A percentile compares a stretch with the other conserved stretches of the same genome.
Conservation (phyloP, 2,329 filamentous ascomycete genomes). For the Penicillium sp. region DNA sequence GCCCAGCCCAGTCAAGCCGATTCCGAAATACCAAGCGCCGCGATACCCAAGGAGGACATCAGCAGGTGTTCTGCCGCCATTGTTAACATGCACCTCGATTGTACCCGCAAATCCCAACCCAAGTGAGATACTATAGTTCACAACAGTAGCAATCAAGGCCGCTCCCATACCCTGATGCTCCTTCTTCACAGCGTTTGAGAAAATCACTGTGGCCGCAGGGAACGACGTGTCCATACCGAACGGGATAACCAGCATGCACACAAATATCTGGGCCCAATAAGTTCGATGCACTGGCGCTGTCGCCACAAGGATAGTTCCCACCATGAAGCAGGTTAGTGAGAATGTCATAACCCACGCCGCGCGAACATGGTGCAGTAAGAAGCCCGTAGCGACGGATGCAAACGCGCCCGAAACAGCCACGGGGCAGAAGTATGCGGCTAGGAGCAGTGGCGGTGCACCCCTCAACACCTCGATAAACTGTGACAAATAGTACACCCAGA, state of each 20-base stretch:
- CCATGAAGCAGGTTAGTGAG: conserved; percentile 41
- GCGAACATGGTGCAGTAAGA: conserved; percentile 25
- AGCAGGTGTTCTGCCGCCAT: conserved; percentile 28
- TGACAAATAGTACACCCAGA: conserved; percentile 45
- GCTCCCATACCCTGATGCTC: conserved; percentile 55
- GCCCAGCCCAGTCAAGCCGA: conserved; percentile 34
- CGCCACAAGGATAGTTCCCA: conserved; percentile 43
- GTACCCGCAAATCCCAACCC: conserved; percentile 67
- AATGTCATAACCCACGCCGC: conserved; percentile 27
- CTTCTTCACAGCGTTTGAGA: conserved; percentile 53
- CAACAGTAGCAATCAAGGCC: conserved; percentile 62
- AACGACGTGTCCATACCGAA: conserved; percentile 69
- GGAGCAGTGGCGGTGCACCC: conserved; percentile 25
- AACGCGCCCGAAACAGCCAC: conserved; percentile 30
- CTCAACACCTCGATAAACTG: conserved; percentile 29
- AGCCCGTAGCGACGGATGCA: conserved; percentile 30
- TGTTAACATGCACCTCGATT: conserved; percentile 53
- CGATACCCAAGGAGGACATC: conserved; percentile 42
- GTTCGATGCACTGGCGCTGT: conserved; percentile 55
- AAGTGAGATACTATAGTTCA: conserved; percentile 69
- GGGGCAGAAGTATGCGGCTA: conserved; percentile 33
- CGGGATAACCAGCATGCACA: conserved; percentile 58
- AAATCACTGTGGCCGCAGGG: conserved; percentile 61
- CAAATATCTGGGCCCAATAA: conserved; percentile 67
- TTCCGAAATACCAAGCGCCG: conserved; percentile 43